Conservation (phyloP, 23 red algal genomes). For the Gracilaria gracilis region DNA sequence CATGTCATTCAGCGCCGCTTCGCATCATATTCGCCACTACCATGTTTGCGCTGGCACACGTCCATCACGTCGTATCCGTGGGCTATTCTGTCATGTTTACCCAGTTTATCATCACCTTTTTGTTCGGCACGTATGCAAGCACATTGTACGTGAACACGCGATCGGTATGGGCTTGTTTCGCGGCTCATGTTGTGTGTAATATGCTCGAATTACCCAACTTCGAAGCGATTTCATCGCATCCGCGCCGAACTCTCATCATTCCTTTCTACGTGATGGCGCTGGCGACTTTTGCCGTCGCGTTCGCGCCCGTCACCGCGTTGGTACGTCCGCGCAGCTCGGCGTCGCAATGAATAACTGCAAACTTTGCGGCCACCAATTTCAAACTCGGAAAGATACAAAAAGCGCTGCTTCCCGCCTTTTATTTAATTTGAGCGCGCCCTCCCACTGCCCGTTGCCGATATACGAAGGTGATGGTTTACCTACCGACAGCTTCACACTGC, state of each 20-base stretch:
- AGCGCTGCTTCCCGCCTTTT: neutral
- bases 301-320: constrained; percentile 40
- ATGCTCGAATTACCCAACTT: constrained; percentile 54
- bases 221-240: constrained; percentile 46
- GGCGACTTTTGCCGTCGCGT: constrained; percentile 34
- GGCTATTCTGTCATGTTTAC: neutral
- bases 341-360: constrained; percentile 2
- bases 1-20: constrained; percentile 16
- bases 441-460: too few relatives aligned
- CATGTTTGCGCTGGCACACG: constrained; percentile 65
- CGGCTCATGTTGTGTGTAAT: constrained; percentile 61
- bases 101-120: constrained; percentile 52
- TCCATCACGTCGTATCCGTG: constrained; percentile 40
- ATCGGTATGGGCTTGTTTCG: constrained; percentile 34
- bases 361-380: neutral
- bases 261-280: constrained; percentile 13
- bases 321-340: constrained; percentile 28
- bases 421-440: neutral
- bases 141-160: constrained; percentile 41
- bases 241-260: neutral
- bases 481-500: neutral
- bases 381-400: neutral
- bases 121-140: constrained; percentile 59
- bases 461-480: too few relatives aligned
- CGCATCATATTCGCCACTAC: constrained; percentile 34